These are phyloP conservation scores for Cyclotella sp. DNA, from an alignment of 108 stramenopile genomes.

Conservation along the genomic window DNA sequence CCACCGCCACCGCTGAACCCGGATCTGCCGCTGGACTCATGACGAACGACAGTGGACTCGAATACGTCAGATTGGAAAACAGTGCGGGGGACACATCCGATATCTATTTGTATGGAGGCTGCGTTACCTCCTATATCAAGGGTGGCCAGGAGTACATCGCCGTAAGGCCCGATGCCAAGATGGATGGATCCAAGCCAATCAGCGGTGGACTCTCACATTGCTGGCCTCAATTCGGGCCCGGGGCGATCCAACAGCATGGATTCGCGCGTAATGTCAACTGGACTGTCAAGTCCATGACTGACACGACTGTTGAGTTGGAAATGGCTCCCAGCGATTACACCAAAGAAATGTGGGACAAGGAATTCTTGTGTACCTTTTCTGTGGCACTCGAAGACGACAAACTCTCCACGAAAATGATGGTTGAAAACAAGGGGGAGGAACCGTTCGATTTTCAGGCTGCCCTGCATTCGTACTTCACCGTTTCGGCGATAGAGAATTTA, in stretches of 20 bases:
- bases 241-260: conserved; percentile 96
- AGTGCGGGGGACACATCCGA: conserved; percentile 72
- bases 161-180: conserved; percentile 96
- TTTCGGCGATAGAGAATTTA: conserved; percentile 88
- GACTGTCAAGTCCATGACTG: conserved; percentile 79
- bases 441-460: conserved; percentile 95
- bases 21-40: conserved; percentile 58
- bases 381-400: conserved; percentile 80
- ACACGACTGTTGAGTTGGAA: conserved; percentile 77
- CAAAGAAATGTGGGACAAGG: conserved; percentile 97
- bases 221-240: conserved; percentile 94
- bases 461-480: conserved; percentile 95
- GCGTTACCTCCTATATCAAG: conserved; percentile 77
- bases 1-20: conserved; percentile 25
- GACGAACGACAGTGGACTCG: conserved; percentile 77
- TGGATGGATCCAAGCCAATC: conserved; percentile 97
- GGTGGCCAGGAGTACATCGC: conserved; percentile 91
- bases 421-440: conserved; percentile 86
- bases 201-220: conserved; percentile 94
- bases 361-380: conserved; percentile 86
- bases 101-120: conserved; percentile 81
- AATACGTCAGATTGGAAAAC: conserved; percentile 78
- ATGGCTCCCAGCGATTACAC: conserved; percentile 90
- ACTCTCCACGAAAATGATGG: conserved; percentile 87
- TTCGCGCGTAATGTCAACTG: conserved; percentile 97